phyloP scores from a whole-genome alignment of 768 basidiomycete species.

The Boletus rex-veris region DNA sequence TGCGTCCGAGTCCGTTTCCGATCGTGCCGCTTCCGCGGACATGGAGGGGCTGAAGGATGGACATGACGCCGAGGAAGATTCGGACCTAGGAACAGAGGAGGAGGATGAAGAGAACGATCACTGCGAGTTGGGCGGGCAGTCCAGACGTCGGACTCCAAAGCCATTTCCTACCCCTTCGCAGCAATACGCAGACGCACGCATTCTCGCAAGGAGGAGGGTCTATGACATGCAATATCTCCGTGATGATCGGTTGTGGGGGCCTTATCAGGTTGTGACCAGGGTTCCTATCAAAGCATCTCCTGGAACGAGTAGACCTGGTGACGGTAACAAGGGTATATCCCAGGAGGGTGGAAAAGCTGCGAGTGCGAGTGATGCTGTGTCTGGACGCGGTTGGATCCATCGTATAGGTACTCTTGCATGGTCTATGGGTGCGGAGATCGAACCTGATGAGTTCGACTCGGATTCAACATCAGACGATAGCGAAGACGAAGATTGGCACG shows the following conservation, averaged over 20 bases:
- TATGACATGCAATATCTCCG: slow-evolving; percentile 32
- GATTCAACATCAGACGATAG: slow-evolving; percentile 14
- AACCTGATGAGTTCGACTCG: slow-evolving; percentile 4
- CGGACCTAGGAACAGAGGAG: neutral
- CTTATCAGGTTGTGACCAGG: slow-evolving; percentile 20
- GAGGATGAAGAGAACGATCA: neutral
- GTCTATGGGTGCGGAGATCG: slow-evolving; percentile 14
- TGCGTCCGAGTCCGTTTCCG: neutral
- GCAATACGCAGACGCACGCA: slow-evolving; percentile 25
- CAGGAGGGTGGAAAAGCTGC: neutral
- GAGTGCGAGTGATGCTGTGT: neutral
- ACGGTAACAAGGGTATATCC: neutral
- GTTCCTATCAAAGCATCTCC: neutral
- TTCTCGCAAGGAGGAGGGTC: slow-evolving; percentile 27
- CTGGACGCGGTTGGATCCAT: neutral
- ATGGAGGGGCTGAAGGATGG: neutral
- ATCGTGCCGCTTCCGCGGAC: neutral
- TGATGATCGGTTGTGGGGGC: slow-evolving; percentile 29
- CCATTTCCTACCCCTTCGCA: slow-evolving; percentile 12
- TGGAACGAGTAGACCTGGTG: neutral
- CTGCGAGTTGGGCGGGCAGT: neutral
- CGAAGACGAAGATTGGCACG: slow-evolving; percentile 24
- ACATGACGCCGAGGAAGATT: neutral
- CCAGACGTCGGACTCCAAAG: neutral
- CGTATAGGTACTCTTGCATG: slow-evolving; percentile 16